phyloP scores from a whole-genome alignment of 257 asterid species.

The Coffea eugenioides region DNA sequence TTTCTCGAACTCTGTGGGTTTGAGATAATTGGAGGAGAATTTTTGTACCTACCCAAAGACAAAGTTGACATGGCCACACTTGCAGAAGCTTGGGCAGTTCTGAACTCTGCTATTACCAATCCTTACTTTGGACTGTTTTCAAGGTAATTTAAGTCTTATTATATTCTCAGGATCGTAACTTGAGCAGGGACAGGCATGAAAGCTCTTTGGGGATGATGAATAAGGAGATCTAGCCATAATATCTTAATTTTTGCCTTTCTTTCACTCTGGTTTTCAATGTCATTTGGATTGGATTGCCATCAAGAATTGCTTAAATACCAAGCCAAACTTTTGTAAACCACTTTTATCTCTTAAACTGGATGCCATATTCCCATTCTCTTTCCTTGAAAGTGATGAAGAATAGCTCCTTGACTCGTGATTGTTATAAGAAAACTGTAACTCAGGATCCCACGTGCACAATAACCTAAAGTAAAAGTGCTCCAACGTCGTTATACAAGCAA shows the following conservation, averaged over 20 bases:
- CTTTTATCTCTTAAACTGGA: too few species aligned
- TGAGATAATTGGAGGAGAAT: conserved; percentile 49
- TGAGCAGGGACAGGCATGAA: neutral
- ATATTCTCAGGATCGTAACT: neutral
- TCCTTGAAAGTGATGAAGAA: too few species aligned
- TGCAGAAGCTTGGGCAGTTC: conserved; percentile 42
- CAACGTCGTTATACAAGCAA: too few species aligned
- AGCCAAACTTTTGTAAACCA: too few species aligned
- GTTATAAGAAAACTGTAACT: too few species aligned
- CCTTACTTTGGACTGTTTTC: conserved; percentile 73
- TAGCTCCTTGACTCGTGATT: too few species aligned
- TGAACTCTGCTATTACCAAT: conserved; percentile 59
- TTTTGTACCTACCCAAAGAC: conserved; percentile 44
- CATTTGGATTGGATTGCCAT: neutral
- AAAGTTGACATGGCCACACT: conserved; percentile 41
- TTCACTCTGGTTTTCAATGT: too few species aligned
- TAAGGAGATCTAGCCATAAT: too few species aligned
- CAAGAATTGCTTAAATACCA: neutral
- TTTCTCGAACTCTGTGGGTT: conserved; percentile 76
- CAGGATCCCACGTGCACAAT: too few species aligned
- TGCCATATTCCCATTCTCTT: too few species aligned
- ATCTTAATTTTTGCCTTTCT: neutral
- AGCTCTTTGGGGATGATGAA: neutral
- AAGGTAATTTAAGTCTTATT: conserved; percentile 12
- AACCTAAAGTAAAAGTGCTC: too few species aligned